Conservation (phyloP, 2,329 filamentous ascomycete genomes). For the Nemania serpens region DNA sequence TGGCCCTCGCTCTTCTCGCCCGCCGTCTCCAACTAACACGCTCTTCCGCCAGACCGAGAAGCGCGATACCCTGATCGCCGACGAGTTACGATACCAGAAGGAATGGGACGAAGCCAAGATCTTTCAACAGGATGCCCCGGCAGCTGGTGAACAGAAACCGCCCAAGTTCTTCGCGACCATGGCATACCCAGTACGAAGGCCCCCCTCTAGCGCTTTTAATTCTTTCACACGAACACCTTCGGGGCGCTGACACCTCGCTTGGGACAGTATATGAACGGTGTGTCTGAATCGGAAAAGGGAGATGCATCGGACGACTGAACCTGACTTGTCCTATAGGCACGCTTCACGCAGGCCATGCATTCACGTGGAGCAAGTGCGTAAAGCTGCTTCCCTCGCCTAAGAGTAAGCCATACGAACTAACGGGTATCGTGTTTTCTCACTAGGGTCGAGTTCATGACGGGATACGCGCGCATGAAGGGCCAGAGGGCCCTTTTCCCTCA, state of each 20-base stretch:
- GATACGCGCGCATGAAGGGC: conserved; percentile 88
- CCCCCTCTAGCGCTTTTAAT: too few species aligned
- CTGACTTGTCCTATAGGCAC: conserved; percentile 44
- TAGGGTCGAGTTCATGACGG: conserved; percentile 75
- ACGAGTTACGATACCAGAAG: conserved; percentile 67
- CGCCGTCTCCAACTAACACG: conserved; percentile 7
- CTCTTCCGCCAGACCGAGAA: conserved; percentile 26
- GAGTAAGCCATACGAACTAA: not conserved
- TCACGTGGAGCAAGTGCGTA: conserved; percentile 76
- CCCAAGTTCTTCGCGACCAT: conserved; percentile 86
- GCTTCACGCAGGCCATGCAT: conserved; percentile 88
- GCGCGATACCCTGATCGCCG: conserved; percentile 30
- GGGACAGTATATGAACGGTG: conserved; percentile 64
- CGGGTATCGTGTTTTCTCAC: not conserved
- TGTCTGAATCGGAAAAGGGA: not conserved
- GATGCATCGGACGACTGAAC: not conserved
- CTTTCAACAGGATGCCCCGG: conserved; percentile 87
- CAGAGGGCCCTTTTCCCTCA: conserved; percentile 62
- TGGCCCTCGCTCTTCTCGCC: too few species aligned
- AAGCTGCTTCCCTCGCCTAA: not conserved
- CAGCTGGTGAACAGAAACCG: conserved; percentile 74
- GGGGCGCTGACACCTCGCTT: not conserved
- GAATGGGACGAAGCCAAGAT: conserved; percentile 77
- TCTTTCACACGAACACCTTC: not conserved
- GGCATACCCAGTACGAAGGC: conserved; percentile 45